phyloP scores from a whole-genome alignment of 73 alveolate genomes.

The Uronychia binucleata region DNA sequence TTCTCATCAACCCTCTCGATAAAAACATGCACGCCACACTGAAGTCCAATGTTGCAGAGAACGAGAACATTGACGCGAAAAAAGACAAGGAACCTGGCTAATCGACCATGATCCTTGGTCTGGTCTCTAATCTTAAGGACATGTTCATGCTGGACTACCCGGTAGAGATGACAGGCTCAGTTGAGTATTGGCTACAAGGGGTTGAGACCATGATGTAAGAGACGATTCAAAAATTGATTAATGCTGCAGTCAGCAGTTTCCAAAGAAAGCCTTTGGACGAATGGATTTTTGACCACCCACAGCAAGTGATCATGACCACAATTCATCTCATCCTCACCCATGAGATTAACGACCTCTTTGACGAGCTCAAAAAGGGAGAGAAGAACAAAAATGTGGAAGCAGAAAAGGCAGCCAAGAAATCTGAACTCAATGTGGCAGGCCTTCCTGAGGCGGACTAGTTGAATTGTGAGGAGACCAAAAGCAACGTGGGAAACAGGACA shows the following conservation, averaged over 20 bases:
- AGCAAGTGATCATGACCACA: conserved; percentile 66
- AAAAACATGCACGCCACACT: no score
- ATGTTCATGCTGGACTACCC: conserved; percentile 63
- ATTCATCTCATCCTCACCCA: conserved; percentile 62
- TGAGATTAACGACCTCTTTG: conserved; percentile 71
- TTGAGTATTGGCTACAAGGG: conserved; percentile 54
- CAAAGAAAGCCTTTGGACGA: conserved; percentile 75
- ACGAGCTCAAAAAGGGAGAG: conserved; percentile 18
- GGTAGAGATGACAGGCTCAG: conserved; percentile 37
- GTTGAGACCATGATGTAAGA: conserved; percentile 67
- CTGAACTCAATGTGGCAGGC: neutral
- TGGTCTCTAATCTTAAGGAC: conserved; percentile 54
- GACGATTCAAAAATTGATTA: conserved; percentile 47
- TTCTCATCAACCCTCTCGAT: neutral
- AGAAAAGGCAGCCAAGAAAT: neutral
- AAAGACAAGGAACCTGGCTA: no score
- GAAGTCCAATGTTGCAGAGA: no score
- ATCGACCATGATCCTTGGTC: conserved; percentile 58
- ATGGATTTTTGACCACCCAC: conserved; percentile 77
- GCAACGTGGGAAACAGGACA: conserved; percentile 17
- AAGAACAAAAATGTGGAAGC: neutral
- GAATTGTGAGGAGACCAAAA: neutral
- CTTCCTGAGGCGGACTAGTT: neutral
- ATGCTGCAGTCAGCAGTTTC: conserved; percentile 62
- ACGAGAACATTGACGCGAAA: neutral